Percentiles rank a stretch among this genome's conserved stretches.
phyloP scores from a whole-genome alignment of 176 grass and related monocot genomes.

The Oryza rufipogon region DNA sequence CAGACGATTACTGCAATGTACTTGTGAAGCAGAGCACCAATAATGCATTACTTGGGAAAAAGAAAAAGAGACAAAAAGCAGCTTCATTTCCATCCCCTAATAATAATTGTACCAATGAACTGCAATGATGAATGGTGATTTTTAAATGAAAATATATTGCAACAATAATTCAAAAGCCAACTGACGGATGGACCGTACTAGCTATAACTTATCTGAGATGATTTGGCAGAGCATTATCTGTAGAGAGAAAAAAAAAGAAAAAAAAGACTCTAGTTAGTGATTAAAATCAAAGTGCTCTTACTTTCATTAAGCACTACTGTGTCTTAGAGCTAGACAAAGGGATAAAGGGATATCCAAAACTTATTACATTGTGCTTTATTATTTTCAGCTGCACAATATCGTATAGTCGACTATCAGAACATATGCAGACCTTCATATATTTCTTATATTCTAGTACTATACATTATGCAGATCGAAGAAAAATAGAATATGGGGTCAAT shows the following conservation, averaged over 20 bases:
- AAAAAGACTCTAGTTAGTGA: neutral
- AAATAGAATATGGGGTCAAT: no score
- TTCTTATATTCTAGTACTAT: neutral
- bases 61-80: conserved; percentile 10
- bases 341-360: no score
- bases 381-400: neutral
- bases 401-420: neutral
- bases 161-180: conserved; percentile 7
- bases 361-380: neutral
- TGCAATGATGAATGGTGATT: conserved; percentile 14
- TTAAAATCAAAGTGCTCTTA: neutral
- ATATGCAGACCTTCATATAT: neutral
- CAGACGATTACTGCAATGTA: neutral
- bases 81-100: neutral
- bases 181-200: neutral
- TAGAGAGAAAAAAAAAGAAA: neutral
- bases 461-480: no score
- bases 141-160: neutral
- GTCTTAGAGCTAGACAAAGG: neutral
- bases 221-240: neutral
- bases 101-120: conserved; percentile 3
- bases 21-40: neutral
- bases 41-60: neutral
- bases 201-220: conserved; percentile 24
- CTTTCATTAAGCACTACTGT: conserved; percentile 29